These are phyloP conservation scores for Pinus taeda DNA, from an alignment of 75 land plant species.

Conservation along the genomic window DNA sequence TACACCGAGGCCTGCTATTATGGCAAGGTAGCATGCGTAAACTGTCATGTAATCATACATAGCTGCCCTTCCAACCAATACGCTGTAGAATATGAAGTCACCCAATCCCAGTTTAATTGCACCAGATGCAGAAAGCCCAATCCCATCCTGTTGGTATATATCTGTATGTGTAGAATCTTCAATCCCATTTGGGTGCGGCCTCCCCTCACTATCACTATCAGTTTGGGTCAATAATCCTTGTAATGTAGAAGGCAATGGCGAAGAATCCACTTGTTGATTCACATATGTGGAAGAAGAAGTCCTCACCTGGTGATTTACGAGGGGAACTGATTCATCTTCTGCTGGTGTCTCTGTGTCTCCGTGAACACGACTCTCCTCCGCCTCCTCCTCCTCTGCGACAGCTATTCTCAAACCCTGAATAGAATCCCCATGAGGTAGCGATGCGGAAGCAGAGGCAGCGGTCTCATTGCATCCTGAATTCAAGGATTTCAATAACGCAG, in stretches of 20 bases:
- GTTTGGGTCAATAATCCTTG: background rate
- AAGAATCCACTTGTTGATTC: constrained; percentile 3
- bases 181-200: background rate
- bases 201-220: background rate
- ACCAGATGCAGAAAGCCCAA: constrained; percentile 76
- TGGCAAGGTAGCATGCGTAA: constrained; percentile 87
- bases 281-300: background rate
- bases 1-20: constrained; percentile 89
- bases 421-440: background rate
- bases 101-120: constrained; percentile 94
- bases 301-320: background rate
- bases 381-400: background rate
- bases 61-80: constrained; percentile 83
- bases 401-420: background rate
- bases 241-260: constrained; percentile 2
- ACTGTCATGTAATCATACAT: constrained; percentile 85
- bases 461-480: background rate
- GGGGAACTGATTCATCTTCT: constrained; percentile 4
- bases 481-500: background rate
- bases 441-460: background rate
- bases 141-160: constrained; percentile 48
- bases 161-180: background rate
- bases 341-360: background rate
- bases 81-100: constrained; percentile 84
- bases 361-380: background rate